Conservation (phyloP, 164 flowering plant genomes). For the Stephania cephalantha region DNA sequence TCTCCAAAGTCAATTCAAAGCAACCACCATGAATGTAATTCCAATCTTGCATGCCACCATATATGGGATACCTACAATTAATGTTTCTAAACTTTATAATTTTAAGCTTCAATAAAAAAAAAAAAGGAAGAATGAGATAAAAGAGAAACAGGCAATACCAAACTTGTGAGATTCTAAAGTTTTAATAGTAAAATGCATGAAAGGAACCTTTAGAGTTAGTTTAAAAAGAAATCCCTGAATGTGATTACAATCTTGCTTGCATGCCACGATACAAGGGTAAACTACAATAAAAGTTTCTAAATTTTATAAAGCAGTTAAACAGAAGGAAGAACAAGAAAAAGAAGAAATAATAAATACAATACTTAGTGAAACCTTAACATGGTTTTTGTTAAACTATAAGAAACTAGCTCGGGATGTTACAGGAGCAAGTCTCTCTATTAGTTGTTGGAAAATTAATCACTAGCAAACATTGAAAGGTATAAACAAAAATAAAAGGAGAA, state of each 20-base stretch:
- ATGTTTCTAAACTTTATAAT: conserved; percentile 10
- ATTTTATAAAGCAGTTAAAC: too few species aligned
- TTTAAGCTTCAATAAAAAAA: conserved; percentile 1
- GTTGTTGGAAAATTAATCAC: conserved; percentile 3
- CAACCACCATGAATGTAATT: conserved; percentile 87
- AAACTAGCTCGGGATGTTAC: not conserved
- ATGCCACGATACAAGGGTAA: too few species aligned
- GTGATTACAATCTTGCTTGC: too few species aligned
- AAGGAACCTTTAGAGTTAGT: too few species aligned
- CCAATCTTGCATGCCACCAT: conserved; percentile 99
- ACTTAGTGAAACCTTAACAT: too few species aligned
- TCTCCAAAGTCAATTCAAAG: conserved; percentile 89
- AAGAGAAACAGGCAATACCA: not conserved
- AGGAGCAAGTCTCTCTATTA: not conserved
- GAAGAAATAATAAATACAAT: too few species aligned
- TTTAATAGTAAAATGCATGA: not conserved
- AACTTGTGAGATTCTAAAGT: not conserved
- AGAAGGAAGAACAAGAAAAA: too few species aligned
- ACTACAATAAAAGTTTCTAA: too few species aligned
- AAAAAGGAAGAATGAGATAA: not conserved
- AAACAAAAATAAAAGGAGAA: not conserved
- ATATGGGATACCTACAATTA: conserved; percentile 83
- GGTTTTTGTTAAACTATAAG: too few species aligned
- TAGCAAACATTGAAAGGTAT: not conserved
- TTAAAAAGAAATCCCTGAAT: not conserved